Percentiles rank a stretch among this genome's conserved stretches.
phyloP scores from a whole-genome alignment of 2,329 filamentous ascomycete genomes.

The Ilyonectria robusta region DNA sequence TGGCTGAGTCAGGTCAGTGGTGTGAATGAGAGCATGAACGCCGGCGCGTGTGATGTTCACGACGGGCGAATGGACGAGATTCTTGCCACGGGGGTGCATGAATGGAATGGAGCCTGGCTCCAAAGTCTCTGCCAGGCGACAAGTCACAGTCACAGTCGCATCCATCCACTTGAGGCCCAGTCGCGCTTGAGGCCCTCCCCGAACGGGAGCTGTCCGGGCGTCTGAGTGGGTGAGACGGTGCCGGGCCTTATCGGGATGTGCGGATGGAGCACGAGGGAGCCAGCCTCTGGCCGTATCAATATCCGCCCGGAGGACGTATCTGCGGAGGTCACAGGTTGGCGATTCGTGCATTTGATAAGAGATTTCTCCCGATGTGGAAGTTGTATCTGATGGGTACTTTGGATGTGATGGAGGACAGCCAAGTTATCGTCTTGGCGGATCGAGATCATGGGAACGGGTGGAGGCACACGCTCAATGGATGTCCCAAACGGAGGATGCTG shows the following conservation, averaged over 20 bases:
- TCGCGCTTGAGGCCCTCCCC: background rate
- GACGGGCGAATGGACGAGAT: background rate
- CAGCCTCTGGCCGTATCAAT: background rate
- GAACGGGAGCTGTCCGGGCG: slow-evolving; percentile 9
- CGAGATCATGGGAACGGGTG: background rate
- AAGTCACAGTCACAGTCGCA: background rate
- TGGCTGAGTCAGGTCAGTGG: background rate
- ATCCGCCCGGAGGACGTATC: slow-evolving; percentile 2
- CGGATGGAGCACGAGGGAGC: slow-evolving; percentile 19
- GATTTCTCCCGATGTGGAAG: background rate
- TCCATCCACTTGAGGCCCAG: background rate
- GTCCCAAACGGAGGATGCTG: background rate
- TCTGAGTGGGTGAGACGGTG: slow-evolving; percentile 29
- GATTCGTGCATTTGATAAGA: background rate
- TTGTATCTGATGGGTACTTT: background rate
- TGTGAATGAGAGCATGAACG: slow-evolving; percentile 7
- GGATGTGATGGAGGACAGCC: background rate
- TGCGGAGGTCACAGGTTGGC: background rate
- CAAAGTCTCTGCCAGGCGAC: background rate
- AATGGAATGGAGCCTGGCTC: background rate
- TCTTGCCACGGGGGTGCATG: background rate
- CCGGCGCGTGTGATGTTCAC: background rate
- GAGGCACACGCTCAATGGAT: background rate
- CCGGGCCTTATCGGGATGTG: slow-evolving; percentile 35
- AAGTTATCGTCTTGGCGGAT: background rate